Evolutionary conservation across 768 basidiomycete species (phyloP).

Genomic region (Wakefieldia striispora): DNA sequence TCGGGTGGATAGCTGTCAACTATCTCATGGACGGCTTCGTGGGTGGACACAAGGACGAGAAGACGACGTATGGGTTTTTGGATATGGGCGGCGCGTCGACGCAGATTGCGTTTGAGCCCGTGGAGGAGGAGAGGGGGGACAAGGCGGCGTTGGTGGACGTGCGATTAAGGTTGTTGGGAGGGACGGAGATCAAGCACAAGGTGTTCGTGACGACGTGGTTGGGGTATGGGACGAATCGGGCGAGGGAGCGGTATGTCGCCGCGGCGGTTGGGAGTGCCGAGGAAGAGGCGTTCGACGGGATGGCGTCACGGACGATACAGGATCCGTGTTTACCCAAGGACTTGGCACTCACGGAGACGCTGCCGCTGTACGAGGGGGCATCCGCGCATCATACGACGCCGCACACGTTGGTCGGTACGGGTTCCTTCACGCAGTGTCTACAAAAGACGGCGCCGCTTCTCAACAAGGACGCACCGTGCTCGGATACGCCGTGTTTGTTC

Average conservation of each 20-base stretch:
- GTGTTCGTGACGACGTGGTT: conserved; percentile 99
- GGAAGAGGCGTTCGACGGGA: conserved; percentile 18
- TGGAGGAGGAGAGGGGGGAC: conserved; percentile 47
- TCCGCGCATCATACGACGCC: conserved; percentile 45
- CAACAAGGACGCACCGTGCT: conserved; percentile 82
- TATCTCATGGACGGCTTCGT: conserved; percentile 97
- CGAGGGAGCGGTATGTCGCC: conserved; percentile 89
- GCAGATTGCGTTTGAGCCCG: conserved; percentile 96
- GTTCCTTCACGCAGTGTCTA: conserved; percentile 87
- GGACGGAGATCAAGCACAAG: conserved; percentile 83
- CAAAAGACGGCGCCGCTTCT: conserved; percentile 69
- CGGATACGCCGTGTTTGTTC: conserved; percentile 85
- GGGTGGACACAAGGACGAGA: conserved; percentile 41
- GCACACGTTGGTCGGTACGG: conserved; percentile 77
- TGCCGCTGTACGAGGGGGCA: conserved; percentile 41
- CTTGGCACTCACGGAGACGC: conserved; percentile 58
- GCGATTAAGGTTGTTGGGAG: conserved; percentile 74
- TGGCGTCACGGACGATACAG: conserved; percentile 42
- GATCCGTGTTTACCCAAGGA: conserved; percentile 92
- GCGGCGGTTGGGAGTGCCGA: conserved; percentile 61
- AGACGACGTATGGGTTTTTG: conserved; percentile 93
- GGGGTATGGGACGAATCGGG: conserved; percentile 97
- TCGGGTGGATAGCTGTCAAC: conserved; percentile 99
- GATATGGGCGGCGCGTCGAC: conserved; percentile 99
- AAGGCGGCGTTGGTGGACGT: conserved; percentile 70